Evolutionary conservation across 2,329 filamentous ascomycete genomes (phyloP), one percentile per base, ranked within the genome.

Genomic region (Talaromyces sp.): DNA sequence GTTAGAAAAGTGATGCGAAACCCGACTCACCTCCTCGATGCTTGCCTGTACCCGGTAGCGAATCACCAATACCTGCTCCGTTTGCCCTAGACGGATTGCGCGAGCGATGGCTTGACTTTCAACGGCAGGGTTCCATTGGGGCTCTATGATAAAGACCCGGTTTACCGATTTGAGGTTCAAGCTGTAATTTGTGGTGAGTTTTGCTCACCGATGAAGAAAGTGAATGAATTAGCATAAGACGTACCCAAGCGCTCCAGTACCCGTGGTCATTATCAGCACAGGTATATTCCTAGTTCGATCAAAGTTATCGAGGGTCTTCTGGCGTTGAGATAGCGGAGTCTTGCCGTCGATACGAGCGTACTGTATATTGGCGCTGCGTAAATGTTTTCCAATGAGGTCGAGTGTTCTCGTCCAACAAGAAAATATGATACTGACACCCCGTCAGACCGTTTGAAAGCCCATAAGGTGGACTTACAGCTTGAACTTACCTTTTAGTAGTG

Each of bases 111-210:
- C 83, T 61, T 85, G 83, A 12, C 76, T 77, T 63, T 84, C 83
- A 0, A 83, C 77, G 1, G 76, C 79, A 0, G 82, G 82, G 42
- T 84, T 85, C 82, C 82, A 85, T 28, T 85, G 83, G 0, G 81
- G 77, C 57, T 85, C 83, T 0, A 84, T 70, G 2, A 85, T 78
- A 63, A 81, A 82, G 0, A 85, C 77, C 0, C 78, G 75, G 48
- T 79, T 82, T 0, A 82, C 82, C 0, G 73, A 74, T 0, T 79
- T 77, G 2, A 84, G 72, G n/a, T 84, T 83, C 0, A 84, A 63
- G 9, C 81, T 80, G 3, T 8, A n/a, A 4, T 21, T n/a, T 54
- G 9, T 50, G 25, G 35, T 54, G 7, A 54, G 48, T 7, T 5
- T 54, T 16, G 3, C 35, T n/a, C 16, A 14, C n/a, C 8, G 5